Conservation (phyloP, 192 early-diverging fungal species). For the Allomyces javanicus region DNA sequence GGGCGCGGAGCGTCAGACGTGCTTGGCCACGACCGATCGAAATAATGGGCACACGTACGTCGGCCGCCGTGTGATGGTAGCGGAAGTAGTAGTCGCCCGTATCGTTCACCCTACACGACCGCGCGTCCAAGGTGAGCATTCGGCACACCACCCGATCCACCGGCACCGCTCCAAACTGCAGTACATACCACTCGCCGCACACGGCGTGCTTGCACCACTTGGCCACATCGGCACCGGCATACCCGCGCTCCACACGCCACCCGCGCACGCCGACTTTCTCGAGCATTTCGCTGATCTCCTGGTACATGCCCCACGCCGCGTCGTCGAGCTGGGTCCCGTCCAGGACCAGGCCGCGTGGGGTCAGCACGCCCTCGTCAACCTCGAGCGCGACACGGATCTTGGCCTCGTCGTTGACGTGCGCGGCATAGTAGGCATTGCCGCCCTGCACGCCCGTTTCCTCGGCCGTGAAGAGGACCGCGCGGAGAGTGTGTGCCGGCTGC, state of each 20-base stretch:
- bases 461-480: constrained; percentile 39
- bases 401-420: constrained; percentile 10
- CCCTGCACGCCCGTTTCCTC: constrained; percentile 37
- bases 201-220: constrained; percentile 31
- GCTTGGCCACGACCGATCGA: too few relatives aligned
- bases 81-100: constrained; percentile 28
- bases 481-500: constrained; percentile 28
- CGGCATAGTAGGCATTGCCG: constrained; percentile 22
- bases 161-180: constrained; percentile 20
- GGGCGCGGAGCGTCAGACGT: too few relatives aligned
- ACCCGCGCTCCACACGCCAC: constrained; percentile 14
- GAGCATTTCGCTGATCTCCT: constrained; percentile 12
- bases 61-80: constrained; percentile 24
- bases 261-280: constrained; percentile 17
- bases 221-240: constrained; percentile 28
- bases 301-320: constrained; percentile 7
- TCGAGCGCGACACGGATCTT: constrained; percentile 34
- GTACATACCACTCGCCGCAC: constrained; percentile 26
- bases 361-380: constrained; percentile 39
- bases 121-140: constrained; percentile 6
- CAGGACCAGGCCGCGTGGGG: constrained; percentile 33
- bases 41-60: background rate
- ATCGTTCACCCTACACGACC: constrained; percentile 10
- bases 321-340: constrained; percentile 8
- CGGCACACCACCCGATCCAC: background rate